A percentile compares a stretch with the other conserved stretches of the same genome.
phyloP scores from a whole-genome alignment of 208 protist species.

The Trypanosoma lewisi region DNA sequence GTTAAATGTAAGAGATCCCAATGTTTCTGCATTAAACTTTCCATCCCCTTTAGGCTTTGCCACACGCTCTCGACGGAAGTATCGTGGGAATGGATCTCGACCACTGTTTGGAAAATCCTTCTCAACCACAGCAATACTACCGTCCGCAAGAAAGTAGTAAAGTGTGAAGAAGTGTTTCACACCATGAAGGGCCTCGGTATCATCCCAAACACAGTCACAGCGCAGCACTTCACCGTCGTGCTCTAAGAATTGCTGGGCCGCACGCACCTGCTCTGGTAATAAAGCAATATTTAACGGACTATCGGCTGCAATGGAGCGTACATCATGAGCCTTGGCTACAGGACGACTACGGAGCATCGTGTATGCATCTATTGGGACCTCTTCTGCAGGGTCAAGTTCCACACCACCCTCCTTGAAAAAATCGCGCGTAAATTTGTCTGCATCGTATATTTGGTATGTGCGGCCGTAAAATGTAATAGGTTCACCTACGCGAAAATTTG shows the following conservation, averaged over 20 bases:
- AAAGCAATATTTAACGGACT: conserved; percentile 70
- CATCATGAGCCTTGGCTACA: conserved; percentile 59
- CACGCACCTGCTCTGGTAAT: conserved; percentile 80
- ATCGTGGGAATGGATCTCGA: conserved; percentile 95
- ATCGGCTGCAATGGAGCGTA: conserved; percentile 78
- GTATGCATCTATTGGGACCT: conserved; percentile 76
- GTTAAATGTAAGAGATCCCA: conserved; percentile 93
- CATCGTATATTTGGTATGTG: conserved; percentile 93
- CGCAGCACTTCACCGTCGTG: conserved; percentile 96
- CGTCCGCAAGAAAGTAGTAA: conserved; percentile 97
- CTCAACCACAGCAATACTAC: conserved; percentile 95
- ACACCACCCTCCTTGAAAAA: conserved; percentile 74
- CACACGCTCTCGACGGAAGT: conserved; percentile 92
- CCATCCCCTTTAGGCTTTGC: conserved; percentile 62
- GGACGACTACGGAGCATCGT: conserved; percentile 38
- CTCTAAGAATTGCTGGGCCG: conserved; percentile 89
- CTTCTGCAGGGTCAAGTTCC: conserved; percentile 45
- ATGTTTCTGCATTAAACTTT: conserved; percentile 75
- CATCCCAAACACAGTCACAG: conserved; percentile 97
- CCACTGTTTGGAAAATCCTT: conserved; percentile 94
- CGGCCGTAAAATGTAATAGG: conserved; percentile 92
- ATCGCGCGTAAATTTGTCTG: conserved; percentile 92
- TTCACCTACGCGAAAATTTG: conserved; percentile 86
- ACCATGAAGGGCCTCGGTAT: conserved; percentile 85
- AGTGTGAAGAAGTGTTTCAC: conserved; percentile 92